Evolutionary conservation across 2,329 filamentous ascomycete genomes (phyloP), one percentile per base, ranked within the genome.

Genomic region (Aspergillus ibericus): DNA sequence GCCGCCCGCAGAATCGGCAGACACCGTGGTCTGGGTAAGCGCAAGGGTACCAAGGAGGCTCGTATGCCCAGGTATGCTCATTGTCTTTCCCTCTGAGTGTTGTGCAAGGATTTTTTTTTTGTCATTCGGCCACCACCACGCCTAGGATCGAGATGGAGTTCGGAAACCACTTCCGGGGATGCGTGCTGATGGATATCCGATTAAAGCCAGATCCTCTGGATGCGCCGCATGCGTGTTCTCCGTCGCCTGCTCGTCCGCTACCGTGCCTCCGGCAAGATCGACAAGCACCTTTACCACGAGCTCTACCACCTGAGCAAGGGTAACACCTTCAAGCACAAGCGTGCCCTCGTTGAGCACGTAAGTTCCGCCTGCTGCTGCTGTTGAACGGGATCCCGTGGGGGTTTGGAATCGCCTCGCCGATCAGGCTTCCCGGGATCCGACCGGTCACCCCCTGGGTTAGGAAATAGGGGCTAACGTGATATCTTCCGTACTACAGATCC

Each of bases 311-410:
- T 96, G 80, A 95, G 91, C 89, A 99, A 99, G 93, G 96, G 95
- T 96, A 99, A 99, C 90, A 93, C 95, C 81, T 99, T 99, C 91
- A 99, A 99, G 93, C 95, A 99, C 92, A 99, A 98, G 93, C 90
- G 95, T 84, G 95, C 93, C 78, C 89, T 99, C 76, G 92, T 99
- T 80, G 95, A 99, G 88, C 95, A 99, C 86, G 95, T 99, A 96
- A 78, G 95, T 75, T 56, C 59, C 56, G 27, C 25, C 15, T 38
- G 16, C 18, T 55, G 16, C 25, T 32, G 72, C 59, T 68, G 59
- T 65, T 46, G 20, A 25, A 46, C 9, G 18, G 36, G 36, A 18
- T 20, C n/a, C 16, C n/a, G 18, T 18, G 16, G 9, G 29, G n/a
- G 2, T 40, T 16, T 27, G 20, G 15, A n/a, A 25, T 29, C 42